Conservation (phyloP, 2,329 filamentous ascomycete genomes). For the Penicillium thymicola region DNA sequence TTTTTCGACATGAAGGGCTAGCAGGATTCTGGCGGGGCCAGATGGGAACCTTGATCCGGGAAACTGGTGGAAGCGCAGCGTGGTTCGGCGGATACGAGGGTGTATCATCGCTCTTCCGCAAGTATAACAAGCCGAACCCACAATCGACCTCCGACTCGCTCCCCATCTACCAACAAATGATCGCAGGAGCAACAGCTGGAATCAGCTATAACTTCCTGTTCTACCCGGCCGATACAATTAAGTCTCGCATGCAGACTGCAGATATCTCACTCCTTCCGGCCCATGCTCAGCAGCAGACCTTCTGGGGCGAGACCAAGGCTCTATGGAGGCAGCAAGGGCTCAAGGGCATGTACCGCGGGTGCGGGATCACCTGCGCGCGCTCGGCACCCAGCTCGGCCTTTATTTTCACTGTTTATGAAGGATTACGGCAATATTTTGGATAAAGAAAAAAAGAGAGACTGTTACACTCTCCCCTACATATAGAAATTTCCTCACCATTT, state of each 20-base stretch:
- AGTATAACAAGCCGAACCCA: constrained; percentile 30
- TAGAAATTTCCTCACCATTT: constrained; percentile 3
- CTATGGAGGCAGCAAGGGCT: constrained; percentile 83
- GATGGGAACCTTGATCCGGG: constrained; percentile 85
- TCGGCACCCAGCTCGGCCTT: constrained; percentile 95
- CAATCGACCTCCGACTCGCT: constrained; percentile 51
- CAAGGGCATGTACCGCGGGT: constrained; percentile 85
- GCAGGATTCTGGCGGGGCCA: constrained; percentile 94
- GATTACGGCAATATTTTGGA: constrained; percentile 66
- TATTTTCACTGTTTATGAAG: constrained; percentile 95
- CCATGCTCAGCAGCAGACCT: constrained; percentile 58
- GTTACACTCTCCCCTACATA: constrained; percentile 4
- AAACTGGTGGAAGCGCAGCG: constrained; percentile 86
- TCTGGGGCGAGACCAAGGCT: constrained; percentile 66
- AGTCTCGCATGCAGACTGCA: constrained; percentile 92
- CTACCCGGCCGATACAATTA: constrained; percentile 96
- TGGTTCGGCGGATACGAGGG: constrained; percentile 95
- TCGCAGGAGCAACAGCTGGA: constrained; percentile 82
- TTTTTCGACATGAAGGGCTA: constrained; percentile 79
- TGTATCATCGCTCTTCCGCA: constrained; percentile 67
- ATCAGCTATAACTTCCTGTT: constrained; percentile 96
- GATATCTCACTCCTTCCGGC: constrained; percentile 51
- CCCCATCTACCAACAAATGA: constrained; percentile 80
- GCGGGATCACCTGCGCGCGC: constrained; percentile 84
- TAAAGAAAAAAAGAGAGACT: constrained; percentile 18